Evolutionary conservation across 805 yeast genomes (phyloP).

Genomic region (Schwanniomyces sp.): DNA sequence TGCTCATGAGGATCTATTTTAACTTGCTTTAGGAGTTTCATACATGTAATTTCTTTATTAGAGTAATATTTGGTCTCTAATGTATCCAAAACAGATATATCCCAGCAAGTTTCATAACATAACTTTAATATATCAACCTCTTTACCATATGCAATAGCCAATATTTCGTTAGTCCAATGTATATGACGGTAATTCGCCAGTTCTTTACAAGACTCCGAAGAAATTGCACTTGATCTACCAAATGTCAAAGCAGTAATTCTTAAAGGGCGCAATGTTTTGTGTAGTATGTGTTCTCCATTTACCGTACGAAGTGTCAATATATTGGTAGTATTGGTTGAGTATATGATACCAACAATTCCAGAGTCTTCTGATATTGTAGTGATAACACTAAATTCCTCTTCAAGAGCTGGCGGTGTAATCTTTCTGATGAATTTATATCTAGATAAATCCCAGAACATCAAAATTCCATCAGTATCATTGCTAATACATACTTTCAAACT

Average conservation of each 20-base stretch:
- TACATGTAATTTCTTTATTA: constrained; percentile 20
- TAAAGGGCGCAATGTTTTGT: constrained; percentile 13
- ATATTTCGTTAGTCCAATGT: constrained; percentile 37
- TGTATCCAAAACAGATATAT: constrained; percentile 1
- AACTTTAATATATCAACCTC: constrained; percentile 28
- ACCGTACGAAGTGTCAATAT: constrained; percentile 44
- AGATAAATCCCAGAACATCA: constrained; percentile 65
- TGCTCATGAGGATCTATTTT: constrained; percentile 36
- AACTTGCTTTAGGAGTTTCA: constrained; percentile 26
- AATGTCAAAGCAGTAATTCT: constrained; percentile 22
- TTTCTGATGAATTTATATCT: constrained; percentile 49
- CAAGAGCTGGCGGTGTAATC: constrained; percentile 17
- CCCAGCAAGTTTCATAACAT: constrained; percentile 13
- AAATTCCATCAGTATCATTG: constrained; percentile 53
- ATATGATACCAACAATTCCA: constrained; percentile 50
- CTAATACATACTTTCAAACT: constrained; percentile 57
- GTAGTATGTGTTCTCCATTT: constrained; percentile 49
- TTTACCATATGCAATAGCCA: constrained; percentile 30
- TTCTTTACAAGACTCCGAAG: constrained; percentile 21
- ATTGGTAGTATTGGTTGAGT: constrained; percentile 13
- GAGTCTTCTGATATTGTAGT: constrained; percentile 53
- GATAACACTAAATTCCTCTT: constrained; percentile 17
- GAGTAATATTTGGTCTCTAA: not conserved
- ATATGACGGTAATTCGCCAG: constrained; percentile 24
- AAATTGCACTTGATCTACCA: constrained; percentile 29